Conservation (phyloP, 2,329 filamentous ascomycete genomes). For the Penicillium sp. region DNA sequence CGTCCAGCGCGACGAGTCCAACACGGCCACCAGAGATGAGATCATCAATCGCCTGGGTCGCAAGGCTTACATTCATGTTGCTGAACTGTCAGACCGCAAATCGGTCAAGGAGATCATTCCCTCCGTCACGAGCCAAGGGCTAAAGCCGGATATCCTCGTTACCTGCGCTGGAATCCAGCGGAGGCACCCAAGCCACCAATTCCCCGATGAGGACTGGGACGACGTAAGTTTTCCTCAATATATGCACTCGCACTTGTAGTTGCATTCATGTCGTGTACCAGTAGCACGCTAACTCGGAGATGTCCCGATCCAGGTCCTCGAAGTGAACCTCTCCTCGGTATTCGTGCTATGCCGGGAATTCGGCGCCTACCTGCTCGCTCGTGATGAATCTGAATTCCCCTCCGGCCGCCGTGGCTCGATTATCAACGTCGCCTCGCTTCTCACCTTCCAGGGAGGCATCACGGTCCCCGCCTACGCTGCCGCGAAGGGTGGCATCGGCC, state of each 20-base stretch:
- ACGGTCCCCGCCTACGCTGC: slow-evolving; percentile 88
- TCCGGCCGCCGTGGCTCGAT: slow-evolving; percentile 49
- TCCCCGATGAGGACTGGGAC: slow-evolving; percentile 74
- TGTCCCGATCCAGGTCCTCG: slow-evolving; percentile 61
- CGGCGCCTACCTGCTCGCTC: slow-evolving; percentile 28
- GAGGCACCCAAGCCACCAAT: slow-evolving; percentile 71
- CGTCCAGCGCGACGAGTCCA: slow-evolving; percentile 50
- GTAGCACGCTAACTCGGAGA: slow-evolving; percentile 1
- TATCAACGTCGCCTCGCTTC: slow-evolving; percentile 81
- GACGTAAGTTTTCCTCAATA: no score
- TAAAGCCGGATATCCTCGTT: slow-evolving; percentile 75
- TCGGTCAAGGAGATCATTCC: slow-evolving; percentile 48
- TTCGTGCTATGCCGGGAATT: slow-evolving; percentile 58
- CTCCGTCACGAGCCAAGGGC: slow-evolving; percentile 44
- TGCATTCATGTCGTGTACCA: no score
- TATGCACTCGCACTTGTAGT: no score
- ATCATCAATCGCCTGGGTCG: slow-evolving; percentile 44
- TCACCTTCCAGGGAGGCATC: slow-evolving; percentile 83
- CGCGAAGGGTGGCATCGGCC: slow-evolving; percentile 80
- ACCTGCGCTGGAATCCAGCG: slow-evolving; percentile 89
- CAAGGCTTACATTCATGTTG: slow-evolving; percentile 48
- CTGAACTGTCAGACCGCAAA: slow-evolving; percentile 48
- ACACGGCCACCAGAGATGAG: slow-evolving; percentile 49
- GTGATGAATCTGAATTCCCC: slow-evolving; percentile 9
- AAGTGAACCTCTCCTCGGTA: slow-evolving; percentile 80